Percentiles rank a stretch among this genome's conserved stretches.
Evolutionary conservation across 2,329 filamentous ascomycete genomes (phyloP).

Genomic region (Orbilia brochopaga): DNA sequence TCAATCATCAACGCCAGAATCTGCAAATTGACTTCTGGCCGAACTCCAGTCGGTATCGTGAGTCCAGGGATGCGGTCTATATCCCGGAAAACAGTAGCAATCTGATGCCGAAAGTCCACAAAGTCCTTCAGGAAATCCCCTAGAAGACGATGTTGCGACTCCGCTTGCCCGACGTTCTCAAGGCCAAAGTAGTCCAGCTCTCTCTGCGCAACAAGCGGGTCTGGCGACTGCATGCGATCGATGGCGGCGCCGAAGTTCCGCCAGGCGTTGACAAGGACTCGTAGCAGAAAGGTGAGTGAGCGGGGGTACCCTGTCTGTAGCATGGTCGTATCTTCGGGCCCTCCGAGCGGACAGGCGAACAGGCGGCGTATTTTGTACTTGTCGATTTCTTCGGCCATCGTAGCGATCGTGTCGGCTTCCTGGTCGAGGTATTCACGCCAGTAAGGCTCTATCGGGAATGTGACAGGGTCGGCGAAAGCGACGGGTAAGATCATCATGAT

Average conservation of each 20-base stretch:
- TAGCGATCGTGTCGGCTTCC: neutral
- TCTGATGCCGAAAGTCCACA: neutral
- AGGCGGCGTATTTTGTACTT: conserved; percentile 2
- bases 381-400: conserved; percentile 6
- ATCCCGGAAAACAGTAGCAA: conserved; percentile 1
- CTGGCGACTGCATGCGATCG: conserved; percentile 2
- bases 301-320: neutral
- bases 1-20: conserved; percentile 15
- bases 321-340: too few relatives aligned
- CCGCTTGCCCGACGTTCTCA: neutral
- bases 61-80: neutral
- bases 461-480: neutral
- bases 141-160: neutral
- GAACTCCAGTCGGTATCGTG: neutral
- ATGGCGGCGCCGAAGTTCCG: conserved; percentile 4
- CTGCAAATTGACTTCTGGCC: neutral
- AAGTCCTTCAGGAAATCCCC: conserved; percentile 3
- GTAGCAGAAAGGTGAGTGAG: conserved; percentile 15
- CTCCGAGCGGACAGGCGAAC: conserved; percentile 3
- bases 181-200: conserved; percentile 9
- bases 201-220: neutral
- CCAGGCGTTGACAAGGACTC: conserved; percentile 1
- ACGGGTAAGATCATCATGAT: neutral
- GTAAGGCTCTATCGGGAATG: conserved; percentile 4
- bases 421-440: conserved; percentile 7